phyloP scores from a whole-genome alignment of 2,329 filamentous ascomycete species.

The Capronia coronata region DNA sequence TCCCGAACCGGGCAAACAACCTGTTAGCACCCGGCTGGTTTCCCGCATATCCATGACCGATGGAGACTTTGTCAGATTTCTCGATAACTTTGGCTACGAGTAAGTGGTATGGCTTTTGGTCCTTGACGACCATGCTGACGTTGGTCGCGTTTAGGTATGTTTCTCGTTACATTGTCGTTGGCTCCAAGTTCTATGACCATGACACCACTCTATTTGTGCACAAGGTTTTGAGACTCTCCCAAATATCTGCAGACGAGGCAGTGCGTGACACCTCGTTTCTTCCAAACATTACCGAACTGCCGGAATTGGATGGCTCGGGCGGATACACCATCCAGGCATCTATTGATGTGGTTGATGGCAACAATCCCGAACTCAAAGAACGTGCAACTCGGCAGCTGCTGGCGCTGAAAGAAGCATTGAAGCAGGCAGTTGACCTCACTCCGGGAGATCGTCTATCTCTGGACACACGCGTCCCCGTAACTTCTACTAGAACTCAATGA shows the following conservation, averaged over 20 bases:
- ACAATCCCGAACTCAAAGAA: conserved; percentile 49
- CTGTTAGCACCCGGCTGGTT: conserved; percentile 49
- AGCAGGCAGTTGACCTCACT: conserved; percentile 50
- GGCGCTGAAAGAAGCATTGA: conserved; percentile 50
- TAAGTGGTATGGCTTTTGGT: conserved; percentile 32
- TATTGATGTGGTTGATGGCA: conserved; percentile 49
- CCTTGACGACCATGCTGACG: conserved; percentile 11
- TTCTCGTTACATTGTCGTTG: conserved; percentile 52
- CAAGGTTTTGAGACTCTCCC: conserved; percentile 46
- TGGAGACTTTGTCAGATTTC: conserved; percentile 46
- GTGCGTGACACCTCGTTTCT: conserved; percentile 29
- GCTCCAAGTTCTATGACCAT: conserved; percentile 52
- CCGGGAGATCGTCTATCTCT: conserved; percentile 53
- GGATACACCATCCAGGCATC: conserved; percentile 54
- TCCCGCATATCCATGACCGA: conserved; percentile 44
- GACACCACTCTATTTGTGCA: conserved; percentile 53
- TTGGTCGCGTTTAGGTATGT: conserved; percentile 42
- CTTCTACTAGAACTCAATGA: conserved; percentile 19
- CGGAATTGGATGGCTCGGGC: conserved; percentile 51
- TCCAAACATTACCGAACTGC: conserved; percentile 38
- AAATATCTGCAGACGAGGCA: conserved; percentile 31
- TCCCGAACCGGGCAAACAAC: conserved; percentile 46
- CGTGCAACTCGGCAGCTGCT: conserved; percentile 51
- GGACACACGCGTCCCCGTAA: conserved; percentile 50
- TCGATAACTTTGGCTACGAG: conserved; percentile 50